Conservation (phyloP, 352 stramenopile species). For the Pythium vanterpoolii region DNA sequence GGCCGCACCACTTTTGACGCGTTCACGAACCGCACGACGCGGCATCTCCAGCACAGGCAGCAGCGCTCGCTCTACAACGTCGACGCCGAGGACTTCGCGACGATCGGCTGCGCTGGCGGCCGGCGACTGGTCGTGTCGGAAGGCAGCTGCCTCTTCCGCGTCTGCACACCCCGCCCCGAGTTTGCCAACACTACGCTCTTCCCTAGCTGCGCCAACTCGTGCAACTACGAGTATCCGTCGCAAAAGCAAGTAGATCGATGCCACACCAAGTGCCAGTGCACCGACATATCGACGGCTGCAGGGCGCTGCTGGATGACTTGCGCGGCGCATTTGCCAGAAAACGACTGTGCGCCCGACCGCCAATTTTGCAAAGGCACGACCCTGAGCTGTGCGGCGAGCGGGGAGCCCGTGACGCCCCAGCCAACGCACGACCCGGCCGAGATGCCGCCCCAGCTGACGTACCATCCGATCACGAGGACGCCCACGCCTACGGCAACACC, state of each 20-base stretch:
- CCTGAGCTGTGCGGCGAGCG: slow-evolving; percentile 24
- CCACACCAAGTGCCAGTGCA: slow-evolving; percentile 42
- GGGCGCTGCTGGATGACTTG: slow-evolving; percentile 67
- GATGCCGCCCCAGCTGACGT: slow-evolving; percentile 15
- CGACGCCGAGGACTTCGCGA: slow-evolving; percentile 29
- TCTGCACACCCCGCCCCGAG: slow-evolving; percentile 33
- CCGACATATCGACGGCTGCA: slow-evolving; percentile 17
- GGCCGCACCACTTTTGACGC: slow-evolving; percentile 33
- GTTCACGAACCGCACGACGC: slow-evolving; percentile 37
- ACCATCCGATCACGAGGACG: slow-evolving; percentile 16
- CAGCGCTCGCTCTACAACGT: slow-evolving; percentile 8
- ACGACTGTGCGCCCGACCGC: slow-evolving; percentile 29
- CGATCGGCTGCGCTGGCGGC: slow-evolving; percentile 38
- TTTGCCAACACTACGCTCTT: slow-evolving; percentile 16
- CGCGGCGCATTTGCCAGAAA: slow-evolving; percentile 20
- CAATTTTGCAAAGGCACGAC: slow-evolving; percentile 32
- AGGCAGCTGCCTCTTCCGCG: slow-evolving; percentile 30
- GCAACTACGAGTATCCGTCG: slow-evolving; percentile 37
- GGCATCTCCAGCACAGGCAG: slow-evolving; percentile 19
- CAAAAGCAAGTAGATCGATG: slow-evolving; percentile 33
- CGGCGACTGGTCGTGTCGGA: slow-evolving; percentile 38
- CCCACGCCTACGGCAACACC: slow-evolving; percentile 6
- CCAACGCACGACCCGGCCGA: slow-evolving; percentile 2
- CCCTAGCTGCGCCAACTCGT: slow-evolving; percentile 34
- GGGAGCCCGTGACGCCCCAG: slow-evolving; percentile 6